A percentile compares a stretch with the other conserved stretches of the same genome.
Conservation (phyloP, 140 eudicot species). For the Bidens hawaiensis region DNA sequence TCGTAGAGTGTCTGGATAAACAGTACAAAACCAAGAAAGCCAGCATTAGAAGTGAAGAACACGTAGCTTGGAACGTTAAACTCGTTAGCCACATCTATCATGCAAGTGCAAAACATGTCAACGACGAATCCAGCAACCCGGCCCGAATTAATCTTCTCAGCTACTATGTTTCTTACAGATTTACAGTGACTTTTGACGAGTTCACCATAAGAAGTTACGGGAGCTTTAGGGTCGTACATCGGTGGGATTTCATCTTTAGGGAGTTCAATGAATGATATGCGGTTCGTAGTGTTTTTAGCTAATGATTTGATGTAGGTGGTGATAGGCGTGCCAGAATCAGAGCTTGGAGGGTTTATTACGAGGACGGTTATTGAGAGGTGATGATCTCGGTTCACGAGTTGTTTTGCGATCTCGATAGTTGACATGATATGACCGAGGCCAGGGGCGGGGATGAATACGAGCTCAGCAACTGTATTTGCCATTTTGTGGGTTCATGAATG, state of each 20-base stretch:
- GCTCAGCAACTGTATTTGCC: conserved; percentile 8
- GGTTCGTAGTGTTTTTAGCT: background rate
- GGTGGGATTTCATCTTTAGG: conserved; percentile 4
- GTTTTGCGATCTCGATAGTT: too few species aligned
- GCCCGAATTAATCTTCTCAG: background rate
- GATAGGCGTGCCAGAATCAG: too few species aligned
- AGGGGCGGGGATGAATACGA: too few species aligned
- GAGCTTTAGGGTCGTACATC: background rate
- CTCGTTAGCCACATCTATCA: conserved; percentile 35
- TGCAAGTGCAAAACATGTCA: too few species aligned
- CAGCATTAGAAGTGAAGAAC: conserved; percentile 29
- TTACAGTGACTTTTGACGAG: conserved; percentile 11
- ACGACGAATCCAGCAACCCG: too few species aligned
- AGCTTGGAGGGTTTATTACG: too few species aligned
- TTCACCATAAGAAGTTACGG: background rate
- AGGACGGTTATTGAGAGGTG: too few species aligned
- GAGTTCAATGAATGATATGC: conserved; percentile 14
- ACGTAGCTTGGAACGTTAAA: conserved; percentile 28
- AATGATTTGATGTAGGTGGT: too few species aligned
- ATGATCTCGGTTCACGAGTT: too few species aligned
- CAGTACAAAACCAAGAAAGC: conserved; percentile 19
- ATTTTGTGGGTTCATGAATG: conserved; percentile 4
- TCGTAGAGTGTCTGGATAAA: conserved; percentile 17
- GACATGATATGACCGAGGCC: too few species aligned
- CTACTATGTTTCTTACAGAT: background rate